A percentile compares a stretch with the other conserved stretches of the same genome.
These are phyloP conservation scores for Andrographis paniculata DNA, from an alignment of 305 asterid genomes.

Conservation along the genomic window DNA sequence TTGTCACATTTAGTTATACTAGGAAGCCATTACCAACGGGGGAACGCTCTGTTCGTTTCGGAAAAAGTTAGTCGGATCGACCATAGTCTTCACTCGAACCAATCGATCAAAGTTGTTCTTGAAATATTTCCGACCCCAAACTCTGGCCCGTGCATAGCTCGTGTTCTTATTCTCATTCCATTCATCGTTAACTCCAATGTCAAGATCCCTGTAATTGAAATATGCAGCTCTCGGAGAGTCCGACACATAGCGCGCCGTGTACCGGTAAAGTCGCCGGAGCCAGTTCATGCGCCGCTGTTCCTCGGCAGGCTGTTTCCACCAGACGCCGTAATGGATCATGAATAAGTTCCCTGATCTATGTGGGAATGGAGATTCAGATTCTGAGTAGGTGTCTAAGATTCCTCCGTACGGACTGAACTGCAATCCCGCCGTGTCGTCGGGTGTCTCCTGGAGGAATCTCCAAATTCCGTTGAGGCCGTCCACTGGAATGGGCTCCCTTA, in stretches of 20 bases:
- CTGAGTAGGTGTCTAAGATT: too few relatives aligned
- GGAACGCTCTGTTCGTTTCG: neutral
- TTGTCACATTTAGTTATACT: too few relatives aligned
- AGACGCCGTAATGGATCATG: too few relatives aligned
- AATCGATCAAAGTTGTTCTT: slow-evolving; percentile 19
- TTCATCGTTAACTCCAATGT: slow-evolving; percentile 21
- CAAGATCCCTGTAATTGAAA: slow-evolving; percentile 30
- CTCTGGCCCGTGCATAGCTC: slow-evolving; percentile 16
- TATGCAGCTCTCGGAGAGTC: slow-evolving; percentile 23
- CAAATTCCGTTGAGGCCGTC: too few relatives aligned
- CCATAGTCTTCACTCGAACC: neutral
- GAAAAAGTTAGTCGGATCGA: slow-evolving; percentile 23
- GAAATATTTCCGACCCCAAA: slow-evolving; percentile 26
- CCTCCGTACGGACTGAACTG: too few relatives aligned
- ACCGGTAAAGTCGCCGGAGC: slow-evolving; percentile 16
- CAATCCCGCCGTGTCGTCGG: too few relatives aligned
- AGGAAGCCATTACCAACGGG: too few relatives aligned
- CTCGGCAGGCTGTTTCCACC: too few relatives aligned
- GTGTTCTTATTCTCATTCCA: neutral
- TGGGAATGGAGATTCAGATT: too few relatives aligned
- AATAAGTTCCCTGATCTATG: too few relatives aligned
- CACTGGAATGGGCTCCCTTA: too few relatives aligned
- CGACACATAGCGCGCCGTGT: slow-evolving; percentile 22
- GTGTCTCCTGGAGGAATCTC: too few relatives aligned
- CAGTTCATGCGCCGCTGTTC: slow-evolving; percentile 5